Percentiles rank a stretch among this genome's conserved stretches.
phyloP scores from a whole-genome alignment of 129 eudicot species.

The Gnaphalium uliginosum region DNA sequence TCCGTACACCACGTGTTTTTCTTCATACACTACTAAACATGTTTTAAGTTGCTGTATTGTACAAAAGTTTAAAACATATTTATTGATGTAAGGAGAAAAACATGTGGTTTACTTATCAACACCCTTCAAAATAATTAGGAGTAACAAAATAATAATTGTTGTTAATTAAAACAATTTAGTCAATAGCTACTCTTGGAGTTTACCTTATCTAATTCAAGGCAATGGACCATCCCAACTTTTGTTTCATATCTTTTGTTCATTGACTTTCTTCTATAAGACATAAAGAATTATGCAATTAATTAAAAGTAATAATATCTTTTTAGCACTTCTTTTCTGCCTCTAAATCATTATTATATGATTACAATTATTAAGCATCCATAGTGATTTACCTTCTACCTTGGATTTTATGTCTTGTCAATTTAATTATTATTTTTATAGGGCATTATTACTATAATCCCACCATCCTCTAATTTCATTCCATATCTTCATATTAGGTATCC shows the following conservation, averaged over 20 bases:
- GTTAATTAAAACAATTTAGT: constrained; percentile 9
- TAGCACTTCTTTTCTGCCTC: constrained; percentile 24
- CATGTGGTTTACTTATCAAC: background rate
- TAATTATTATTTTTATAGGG: constrained; percentile 11
- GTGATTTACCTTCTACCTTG: constrained; percentile 70
- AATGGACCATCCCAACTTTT: constrained; percentile 40
- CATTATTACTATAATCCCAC: constrained; percentile 40
- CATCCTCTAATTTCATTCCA: constrained; percentile 44
- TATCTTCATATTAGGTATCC: constrained; percentile 51
- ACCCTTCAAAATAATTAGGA: background rate
- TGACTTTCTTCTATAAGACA: constrained; percentile 27
- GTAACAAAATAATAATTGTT: constrained; percentile 13
- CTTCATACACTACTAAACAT: too few species aligned
- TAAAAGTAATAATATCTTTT: constrained; percentile 23
- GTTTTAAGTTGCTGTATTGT: too few species aligned
- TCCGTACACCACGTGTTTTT: too few species aligned
- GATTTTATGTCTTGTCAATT: constrained; percentile 38
- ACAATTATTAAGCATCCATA: constrained; percentile 40
- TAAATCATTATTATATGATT: constrained; percentile 37
- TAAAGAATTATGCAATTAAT: constrained; percentile 11
- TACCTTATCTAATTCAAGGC: constrained; percentile 35
- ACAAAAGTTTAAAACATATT: too few species aligned
- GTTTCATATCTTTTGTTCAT: constrained; percentile 31
- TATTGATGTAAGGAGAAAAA: too few species aligned
- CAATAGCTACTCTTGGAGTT: constrained; percentile 40